A percentile compares a stretch with the other conserved stretches of the same genome.
Conservation (phyloP, 768 basidiomycete species). For the Paxillus rubicundulus region DNA sequence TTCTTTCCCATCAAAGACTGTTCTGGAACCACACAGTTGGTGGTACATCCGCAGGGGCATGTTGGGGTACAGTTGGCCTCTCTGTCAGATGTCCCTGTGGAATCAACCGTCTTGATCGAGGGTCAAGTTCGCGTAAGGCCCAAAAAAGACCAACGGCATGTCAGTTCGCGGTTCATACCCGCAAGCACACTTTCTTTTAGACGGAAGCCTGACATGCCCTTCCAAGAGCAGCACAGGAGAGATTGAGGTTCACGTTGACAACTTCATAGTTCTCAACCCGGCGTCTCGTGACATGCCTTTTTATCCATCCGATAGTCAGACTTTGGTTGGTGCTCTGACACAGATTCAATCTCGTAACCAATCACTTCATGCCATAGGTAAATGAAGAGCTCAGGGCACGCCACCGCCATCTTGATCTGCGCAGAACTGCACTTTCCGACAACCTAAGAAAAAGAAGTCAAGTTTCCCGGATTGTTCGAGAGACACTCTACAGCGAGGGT, state of each 20-base stretch:
- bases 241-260: constrained; percentile 75
- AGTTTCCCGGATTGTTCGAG: constrained; percentile 77
- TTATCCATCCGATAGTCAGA: constrained; percentile 71
- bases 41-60: constrained; percentile 48
- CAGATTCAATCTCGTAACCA: neutral
- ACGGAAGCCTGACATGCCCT: constrained; percentile 3
- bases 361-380: constrained; percentile 44
- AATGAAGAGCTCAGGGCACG: constrained; percentile 84
- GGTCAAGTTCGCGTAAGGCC: constrained; percentile 72
- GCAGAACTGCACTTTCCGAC: constrained; percentile 65
- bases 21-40: constrained; percentile 74
- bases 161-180: constrained; percentile 34
- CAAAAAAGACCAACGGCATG: constrained; percentile 55
- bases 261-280: constrained; percentile 75
- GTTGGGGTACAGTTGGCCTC: constrained; percentile 30
- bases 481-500: constrained; percentile 74
- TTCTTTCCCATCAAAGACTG: constrained; percentile 88
- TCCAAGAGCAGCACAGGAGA: constrained; percentile 62
- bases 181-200: constrained; percentile 3
- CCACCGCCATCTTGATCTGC: constrained; percentile 87
- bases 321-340: constrained; percentile 53
- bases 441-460: constrained; percentile 81
- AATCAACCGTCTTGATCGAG: constrained; percentile 74
- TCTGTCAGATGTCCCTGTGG: constrained; percentile 65
- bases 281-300: constrained; percentile 77